Conservation (phyloP, 2,329 filamentous ascomycete species). For the Talaromyces albobiverticillius region DNA sequence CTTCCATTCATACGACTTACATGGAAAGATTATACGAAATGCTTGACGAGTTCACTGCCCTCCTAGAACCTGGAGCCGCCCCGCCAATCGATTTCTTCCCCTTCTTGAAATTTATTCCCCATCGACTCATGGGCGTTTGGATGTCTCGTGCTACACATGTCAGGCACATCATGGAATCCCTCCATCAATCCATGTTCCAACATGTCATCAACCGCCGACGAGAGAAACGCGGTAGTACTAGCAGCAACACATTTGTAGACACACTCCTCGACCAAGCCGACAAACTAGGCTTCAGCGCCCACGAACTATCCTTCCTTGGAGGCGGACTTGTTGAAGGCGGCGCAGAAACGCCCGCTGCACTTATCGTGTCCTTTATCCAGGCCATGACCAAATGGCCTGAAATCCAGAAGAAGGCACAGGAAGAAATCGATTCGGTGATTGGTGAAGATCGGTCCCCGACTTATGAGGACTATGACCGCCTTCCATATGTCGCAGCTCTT, state of each 20-base stretch:
- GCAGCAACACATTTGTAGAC: constrained; percentile 39
- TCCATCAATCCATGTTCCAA: constrained; percentile 38
- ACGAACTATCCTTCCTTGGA: constrained; percentile 42
- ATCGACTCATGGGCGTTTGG: constrained; percentile 41
- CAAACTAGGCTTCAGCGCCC: constrained; percentile 28
- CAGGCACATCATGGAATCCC: constrained; percentile 37
- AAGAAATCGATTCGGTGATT: constrained; percentile 51
- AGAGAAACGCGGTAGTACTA: constrained; percentile 19
- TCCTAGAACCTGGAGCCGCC: constrained; percentile 34
- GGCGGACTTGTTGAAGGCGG: constrained; percentile 42
- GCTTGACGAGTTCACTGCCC: constrained; percentile 42
- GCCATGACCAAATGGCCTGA: constrained; percentile 46
- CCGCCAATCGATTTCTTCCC: constrained; percentile 50
- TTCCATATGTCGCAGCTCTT: constrained; percentile 56
- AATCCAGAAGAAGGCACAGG: constrained; percentile 37
- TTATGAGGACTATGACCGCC: constrained; percentile 46
- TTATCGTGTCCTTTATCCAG: constrained; percentile 36
- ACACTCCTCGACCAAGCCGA: constrained; percentile 44
- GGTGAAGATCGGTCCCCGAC: constrained; percentile 47
- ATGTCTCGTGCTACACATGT: constrained; percentile 34
- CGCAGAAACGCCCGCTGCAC: constrained; percentile 36
- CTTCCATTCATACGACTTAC: constrained; percentile 30
- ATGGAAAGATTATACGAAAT: constrained; percentile 43
- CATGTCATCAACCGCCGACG: constrained; percentile 34
- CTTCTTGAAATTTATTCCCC: constrained; percentile 42